These are phyloP conservation scores for Orbilia brochopaga DNA, from an alignment of 2,329 filamentous ascomycete genomes.

Conservation along the genomic window DNA sequence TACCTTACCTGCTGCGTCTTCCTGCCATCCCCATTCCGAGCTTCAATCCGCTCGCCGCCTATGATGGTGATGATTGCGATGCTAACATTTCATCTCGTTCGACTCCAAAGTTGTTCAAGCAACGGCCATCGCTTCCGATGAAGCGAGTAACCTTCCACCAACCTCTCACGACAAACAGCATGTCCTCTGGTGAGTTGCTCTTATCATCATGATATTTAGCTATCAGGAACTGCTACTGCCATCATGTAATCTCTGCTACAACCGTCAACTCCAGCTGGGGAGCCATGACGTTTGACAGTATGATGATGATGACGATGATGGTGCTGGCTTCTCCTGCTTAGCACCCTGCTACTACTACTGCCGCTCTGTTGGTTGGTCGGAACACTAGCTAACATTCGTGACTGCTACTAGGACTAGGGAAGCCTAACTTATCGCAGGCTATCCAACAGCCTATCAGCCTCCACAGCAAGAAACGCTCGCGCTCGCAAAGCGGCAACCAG, in stretches of 20 bases:
- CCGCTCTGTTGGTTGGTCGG: not conserved
- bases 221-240: no score
- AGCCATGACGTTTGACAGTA: no score
- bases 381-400: not conserved
- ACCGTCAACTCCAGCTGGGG: no score
- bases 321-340: not conserved
- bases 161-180: conserved; percentile 42
- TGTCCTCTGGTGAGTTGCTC: conserved; percentile 41
- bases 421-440: conserved; percentile 31
- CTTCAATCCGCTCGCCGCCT: not conserved
- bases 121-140: conserved; percentile 40
- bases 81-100: conserved; percentile 13
- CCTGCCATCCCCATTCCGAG: conserved; percentile 7
- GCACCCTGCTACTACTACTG: not conserved
- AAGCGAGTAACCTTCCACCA: conserved; percentile 49
- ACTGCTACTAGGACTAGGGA: conserved; percentile 21
- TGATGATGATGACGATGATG: not conserved
- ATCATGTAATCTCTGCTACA: no score
- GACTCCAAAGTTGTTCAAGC: conserved; percentile 38
- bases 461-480: conserved; percentile 31
- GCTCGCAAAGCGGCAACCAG: conserved; percentile 27
- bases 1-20: conserved; percentile 20
- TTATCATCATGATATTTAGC: no score
- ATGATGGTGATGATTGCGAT: not conserved
- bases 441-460: conserved; percentile 33